Base-by-base conservation (phyloP, 2,329 filamentous ascomycete species). In the Aureobasidium sp. region DNA sequence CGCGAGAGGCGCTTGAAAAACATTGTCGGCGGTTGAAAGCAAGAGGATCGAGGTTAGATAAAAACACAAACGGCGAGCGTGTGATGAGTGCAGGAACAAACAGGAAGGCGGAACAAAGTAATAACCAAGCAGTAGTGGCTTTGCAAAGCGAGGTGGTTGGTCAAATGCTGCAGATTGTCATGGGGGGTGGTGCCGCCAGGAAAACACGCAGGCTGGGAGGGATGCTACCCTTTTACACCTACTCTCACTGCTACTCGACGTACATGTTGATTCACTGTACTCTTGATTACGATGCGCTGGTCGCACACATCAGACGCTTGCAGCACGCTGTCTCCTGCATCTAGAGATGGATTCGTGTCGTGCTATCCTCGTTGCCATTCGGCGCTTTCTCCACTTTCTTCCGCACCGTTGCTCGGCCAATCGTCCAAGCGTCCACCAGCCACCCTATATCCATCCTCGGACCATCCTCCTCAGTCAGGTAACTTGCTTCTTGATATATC, bases 1-100 rank as follows among this genome's bases (percentile, higher is more conserved):
- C 78, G 67, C 63, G 69, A 72, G 48, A 75, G 74, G 66, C 78
- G 77, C 70, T 79, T 80, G 77, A 79, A 79, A 75, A 80, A 79
- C 78, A 71, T 75, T 71, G 70, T 69, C 10, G 17, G 8, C 56
- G 39, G 29, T 24, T n/a, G 37, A 32, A 29, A 39, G 20, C 5
- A 17, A 24, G 50, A 53, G 51, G 56, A 62, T 65, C 62, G 63
- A 64, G 63, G 63, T 60, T 64, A 62, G 64, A 64, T 66, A 44
- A 37, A 41, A 48, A 29, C 6, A 47, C 29, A 47, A 48, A 62
- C 39, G 43, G 39, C 60, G 32, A 1, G 39, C 39, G 41, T 37
- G 34, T 46, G 39, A 50, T 32, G 12, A 39, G 43, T 29, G 44
- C 29, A 51, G 44, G 55, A 59, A 59, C 37, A 48, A 48, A 51